Evolutionary conservation across 2,329 filamentous ascomycete species (phyloP).

Genomic region (Fusarium decemcellulare): DNA sequence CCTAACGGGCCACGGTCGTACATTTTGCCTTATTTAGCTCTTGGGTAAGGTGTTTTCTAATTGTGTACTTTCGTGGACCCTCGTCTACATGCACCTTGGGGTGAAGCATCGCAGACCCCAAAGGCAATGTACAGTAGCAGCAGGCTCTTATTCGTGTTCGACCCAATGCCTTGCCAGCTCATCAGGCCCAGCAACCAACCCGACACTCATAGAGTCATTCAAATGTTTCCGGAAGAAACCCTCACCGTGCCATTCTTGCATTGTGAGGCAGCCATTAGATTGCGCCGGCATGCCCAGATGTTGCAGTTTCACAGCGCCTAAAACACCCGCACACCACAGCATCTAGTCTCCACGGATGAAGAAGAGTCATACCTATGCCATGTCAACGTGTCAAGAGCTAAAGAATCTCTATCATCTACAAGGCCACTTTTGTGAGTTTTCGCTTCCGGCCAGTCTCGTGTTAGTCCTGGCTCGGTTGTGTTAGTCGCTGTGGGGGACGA

Average conservation of each 20-base stretch:
- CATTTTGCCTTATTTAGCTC: conserved; percentile 26
- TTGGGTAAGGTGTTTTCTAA: conserved; percentile 15
- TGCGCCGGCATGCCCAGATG: neutral
- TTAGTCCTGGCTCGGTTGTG: conserved; percentile 10
- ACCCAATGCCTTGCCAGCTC: conserved; percentile 24
- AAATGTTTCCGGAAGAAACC: neutral
- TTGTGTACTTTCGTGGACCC: conserved; percentile 9
- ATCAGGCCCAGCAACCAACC: conserved; percentile 18
- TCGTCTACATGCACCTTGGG: conserved; percentile 9
- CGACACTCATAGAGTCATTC: conserved; percentile 5
- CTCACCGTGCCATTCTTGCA: conserved; percentile 16
- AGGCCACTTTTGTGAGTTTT: conserved; percentile 7
- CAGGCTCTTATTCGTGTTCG: conserved; percentile 26
- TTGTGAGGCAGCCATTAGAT: neutral
- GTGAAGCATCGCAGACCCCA: neutral
- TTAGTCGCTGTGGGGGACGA: conserved; percentile 24
- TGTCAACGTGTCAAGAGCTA: conserved; percentile 35
- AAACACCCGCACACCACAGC: neutral
- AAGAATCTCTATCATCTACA: conserved; percentile 23
- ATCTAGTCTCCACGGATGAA: conserved; percentile 1
- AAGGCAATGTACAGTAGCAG: conserved; percentile 1
- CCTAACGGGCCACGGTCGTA: conserved; percentile 24
- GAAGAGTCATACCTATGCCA: conserved; percentile 32
- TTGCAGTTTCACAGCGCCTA: conserved; percentile 4
- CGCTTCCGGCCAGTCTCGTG: neutral